Percentiles rank a stretch among this genome's conserved stretches.
Evolutionary conservation across 164 flowering plant species (phyloP).

Genomic region (Sextonia rubra): DNA sequence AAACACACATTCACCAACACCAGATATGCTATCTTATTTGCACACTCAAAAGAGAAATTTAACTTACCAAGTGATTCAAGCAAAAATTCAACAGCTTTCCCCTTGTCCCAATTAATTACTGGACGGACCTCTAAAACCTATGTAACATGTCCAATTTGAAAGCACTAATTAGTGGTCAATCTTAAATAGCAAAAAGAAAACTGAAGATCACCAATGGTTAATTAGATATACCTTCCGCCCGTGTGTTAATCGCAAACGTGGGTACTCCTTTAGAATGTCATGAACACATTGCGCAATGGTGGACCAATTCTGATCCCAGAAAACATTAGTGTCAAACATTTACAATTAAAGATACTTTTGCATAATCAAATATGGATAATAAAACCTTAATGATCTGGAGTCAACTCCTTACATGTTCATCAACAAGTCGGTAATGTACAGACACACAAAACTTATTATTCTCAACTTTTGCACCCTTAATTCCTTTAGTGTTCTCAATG

Average conservation of each 20-base stretch:
- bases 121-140: conserved; percentile 99
- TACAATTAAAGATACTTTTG: background rate
- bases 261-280: conserved; percentile 61
- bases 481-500: conserved; percentile 62
- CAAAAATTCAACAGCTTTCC: conserved; percentile 93
- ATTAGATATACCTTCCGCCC: conserved; percentile 80
- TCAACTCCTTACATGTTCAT: conserved; percentile 60
- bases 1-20: too few relatives aligned
- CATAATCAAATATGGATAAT: background rate
- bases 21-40: background rate
- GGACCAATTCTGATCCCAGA: conserved; percentile 63
- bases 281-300: conserved; percentile 65
- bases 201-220: background rate
- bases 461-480: conserved; percentile 85
- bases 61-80: conserved; percentile 80
- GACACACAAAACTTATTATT: conserved; percentile 90
- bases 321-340: background rate
- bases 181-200: background rate
- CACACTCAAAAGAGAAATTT: background rate
- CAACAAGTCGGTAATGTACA: conserved; percentile 95
- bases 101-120: conserved; percentile 89
- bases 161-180: background rate
- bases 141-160: background rate
- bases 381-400: background rate
- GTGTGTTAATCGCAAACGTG: conserved; percentile 81